A percentile compares a stretch with the other conserved stretches of the same genome.
Evolutionary conservation across 2,329 filamentous ascomycete genomes (phyloP).

Genomic region (Clathrospora elynae): DNA sequence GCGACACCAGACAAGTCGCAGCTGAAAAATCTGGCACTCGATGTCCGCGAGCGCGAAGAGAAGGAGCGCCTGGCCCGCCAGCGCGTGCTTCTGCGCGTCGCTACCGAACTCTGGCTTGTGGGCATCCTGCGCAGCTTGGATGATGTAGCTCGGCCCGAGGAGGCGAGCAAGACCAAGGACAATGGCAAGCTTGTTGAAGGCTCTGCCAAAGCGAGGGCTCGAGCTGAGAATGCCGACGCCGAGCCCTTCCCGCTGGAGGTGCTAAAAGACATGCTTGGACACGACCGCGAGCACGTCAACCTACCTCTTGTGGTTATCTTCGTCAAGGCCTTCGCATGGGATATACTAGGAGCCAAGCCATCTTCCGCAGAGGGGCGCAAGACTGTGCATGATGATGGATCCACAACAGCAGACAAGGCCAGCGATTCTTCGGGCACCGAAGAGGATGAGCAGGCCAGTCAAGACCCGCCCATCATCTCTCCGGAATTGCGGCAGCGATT

Average conservation of each 20-base stretch:
- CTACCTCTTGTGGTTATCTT: slow-evolving; percentile 91
- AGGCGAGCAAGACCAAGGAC: slow-evolving; percentile 66
- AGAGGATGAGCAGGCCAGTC: slow-evolving; percentile 56
- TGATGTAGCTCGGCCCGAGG: slow-evolving; percentile 68
- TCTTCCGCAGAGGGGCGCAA: slow-evolving; percentile 78
- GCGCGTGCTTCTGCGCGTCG: slow-evolving; percentile 81
- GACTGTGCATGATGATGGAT: slow-evolving; percentile 79
- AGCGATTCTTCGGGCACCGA: slow-evolving; percentile 59
- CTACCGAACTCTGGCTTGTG: slow-evolving; percentile 95
- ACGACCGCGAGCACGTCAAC: slow-evolving; percentile 91
- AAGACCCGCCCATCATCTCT: slow-evolving; percentile 75
- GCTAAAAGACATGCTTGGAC: slow-evolving; percentile 92
- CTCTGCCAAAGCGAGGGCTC: slow-evolving; percentile 66
- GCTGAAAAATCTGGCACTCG: slow-evolving; percentile 76
- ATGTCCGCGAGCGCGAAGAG: slow-evolving; percentile 91
- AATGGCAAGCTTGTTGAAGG: slow-evolving; percentile 58
- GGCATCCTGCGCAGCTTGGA: slow-evolving; percentile 82
- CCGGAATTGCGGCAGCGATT: slow-evolving; percentile 84
- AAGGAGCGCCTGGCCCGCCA: slow-evolving; percentile 90
- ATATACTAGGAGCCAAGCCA: slow-evolving; percentile 81
- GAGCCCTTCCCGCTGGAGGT: slow-evolving; percentile 97
- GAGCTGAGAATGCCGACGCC: slow-evolving; percentile 67
- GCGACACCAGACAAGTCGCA: slow-evolving; percentile 85
- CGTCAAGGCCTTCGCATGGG: slow-evolving; percentile 95
- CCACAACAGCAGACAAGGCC: slow-evolving; percentile 61